A percentile compares a stretch with the other conserved stretches of the same genome.
Evolutionary conservation across 2,329 filamentous ascomycete genomes (phyloP).

Genomic region (Xylaria sp.): DNA sequence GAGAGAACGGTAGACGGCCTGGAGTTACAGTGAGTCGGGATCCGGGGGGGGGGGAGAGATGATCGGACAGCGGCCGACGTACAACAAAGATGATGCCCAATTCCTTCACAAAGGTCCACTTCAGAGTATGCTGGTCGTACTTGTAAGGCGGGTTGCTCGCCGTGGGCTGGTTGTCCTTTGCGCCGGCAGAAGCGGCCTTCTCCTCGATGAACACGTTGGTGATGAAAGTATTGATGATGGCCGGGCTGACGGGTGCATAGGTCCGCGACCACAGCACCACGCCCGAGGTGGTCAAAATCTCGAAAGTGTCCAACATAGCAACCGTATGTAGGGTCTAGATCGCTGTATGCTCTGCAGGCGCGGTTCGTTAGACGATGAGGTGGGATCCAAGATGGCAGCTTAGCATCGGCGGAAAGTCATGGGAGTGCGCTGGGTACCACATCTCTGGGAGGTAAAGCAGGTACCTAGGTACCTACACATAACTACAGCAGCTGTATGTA

Average conservation of each 20-base stretch:
- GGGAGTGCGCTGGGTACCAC: neutral
- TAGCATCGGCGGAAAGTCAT: constrained; percentile 6
- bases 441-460: neutral
- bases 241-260: constrained; percentile 81
- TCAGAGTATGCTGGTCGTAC: constrained; percentile 92
- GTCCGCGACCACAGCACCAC: constrained; percentile 96
- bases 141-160: constrained; percentile 79
- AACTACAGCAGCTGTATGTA: too few relatives aligned
- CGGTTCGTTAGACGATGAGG: constrained; percentile 33
- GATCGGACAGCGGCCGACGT: constrained; percentile 37
- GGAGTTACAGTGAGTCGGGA: constrained; percentile 26
- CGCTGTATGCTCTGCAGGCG: neutral
- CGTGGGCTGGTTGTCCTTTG: constrained; percentile 69
- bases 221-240: constrained; percentile 93
- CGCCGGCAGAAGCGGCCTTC: constrained; percentile 72
- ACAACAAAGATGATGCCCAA: constrained; percentile 96
- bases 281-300: constrained; percentile 94
- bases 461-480: neutral
- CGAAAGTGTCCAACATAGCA: constrained; percentile 92
- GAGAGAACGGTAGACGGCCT: constrained; percentile 97
- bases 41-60: neutral
- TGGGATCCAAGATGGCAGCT: constrained; percentile 36
- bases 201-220: constrained; percentile 98
- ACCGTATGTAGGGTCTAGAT: constrained; percentile 16
- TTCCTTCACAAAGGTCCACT: constrained; percentile 94